phyloP scores from a whole-genome alignment of 805 yeast genomes.

The Myxozyma kluyveri region DNA sequence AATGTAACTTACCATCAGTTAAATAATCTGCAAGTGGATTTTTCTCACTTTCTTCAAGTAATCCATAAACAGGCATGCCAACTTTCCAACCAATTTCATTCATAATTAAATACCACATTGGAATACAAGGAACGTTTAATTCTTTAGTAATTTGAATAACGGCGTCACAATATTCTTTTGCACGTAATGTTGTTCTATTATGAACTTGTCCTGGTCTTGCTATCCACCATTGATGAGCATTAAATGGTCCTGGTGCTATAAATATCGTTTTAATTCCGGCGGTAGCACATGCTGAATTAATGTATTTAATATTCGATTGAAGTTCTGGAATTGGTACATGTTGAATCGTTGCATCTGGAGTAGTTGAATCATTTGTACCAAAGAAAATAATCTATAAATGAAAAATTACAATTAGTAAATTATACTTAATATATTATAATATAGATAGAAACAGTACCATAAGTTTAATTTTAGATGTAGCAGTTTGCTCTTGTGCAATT shows the following conservation, averaged over 20 bases:
- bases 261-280: slow-evolving; percentile 23
- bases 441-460: slow-evolving; percentile 29
- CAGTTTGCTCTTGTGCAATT: slow-evolving; percentile 49
- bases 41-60: slow-evolving; percentile 9
- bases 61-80: slow-evolving; percentile 23
- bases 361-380: slow-evolving; percentile 75
- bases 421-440: background rate
- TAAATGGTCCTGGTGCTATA: slow-evolving; percentile 26
- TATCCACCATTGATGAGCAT: slow-evolving; percentile 19
- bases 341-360: slow-evolving; percentile 41
- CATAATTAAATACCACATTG: slow-evolving; percentile 49
- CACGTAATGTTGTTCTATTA: slow-evolving; percentile 46
- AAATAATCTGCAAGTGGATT: slow-evolving; percentile 13
- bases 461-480: slow-evolving; percentile 37
- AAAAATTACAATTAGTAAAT: background rate
- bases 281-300: slow-evolving; percentile 46
- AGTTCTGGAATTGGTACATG: slow-evolving; percentile 54
- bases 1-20: slow-evolving; percentile 16
- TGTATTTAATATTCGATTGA: slow-evolving; percentile 45
- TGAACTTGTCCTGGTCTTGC: slow-evolving; percentile 9
- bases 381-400: slow-evolving; percentile 60
- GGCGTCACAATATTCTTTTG: slow-evolving; percentile 52
- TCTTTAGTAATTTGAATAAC: slow-evolving; percentile 47
- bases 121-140: slow-evolving; percentile 55
- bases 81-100: slow-evolving; percentile 45